phyloP scores from a whole-genome alignment of 441 rosid species.

The Eruca vesicaria region DNA sequence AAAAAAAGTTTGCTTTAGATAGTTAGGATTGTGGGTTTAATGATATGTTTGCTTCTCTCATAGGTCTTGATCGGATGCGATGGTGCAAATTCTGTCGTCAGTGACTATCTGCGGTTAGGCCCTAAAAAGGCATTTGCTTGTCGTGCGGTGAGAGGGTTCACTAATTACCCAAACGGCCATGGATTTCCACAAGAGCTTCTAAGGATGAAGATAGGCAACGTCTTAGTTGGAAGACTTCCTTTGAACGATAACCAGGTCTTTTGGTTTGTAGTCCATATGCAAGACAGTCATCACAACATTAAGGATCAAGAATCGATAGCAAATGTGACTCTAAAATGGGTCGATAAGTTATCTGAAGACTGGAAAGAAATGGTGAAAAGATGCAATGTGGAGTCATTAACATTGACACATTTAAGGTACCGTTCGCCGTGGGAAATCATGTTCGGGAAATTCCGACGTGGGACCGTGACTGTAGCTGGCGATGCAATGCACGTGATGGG shows the following conservation, averaged over 20 bases:
- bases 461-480: conserved; percentile 54
- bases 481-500: conserved; percentile 70
- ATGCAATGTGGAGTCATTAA: conserved; percentile 29
- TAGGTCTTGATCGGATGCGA: conserved; percentile 66
- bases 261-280: conserved; percentile 38
- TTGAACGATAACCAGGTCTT: conserved; percentile 32
- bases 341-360: conserved; percentile 29
- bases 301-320: conserved; percentile 36
- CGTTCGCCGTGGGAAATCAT: conserved; percentile 48
- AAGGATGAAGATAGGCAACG: conserved; percentile 10
- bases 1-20: neutral
- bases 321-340: conserved; percentile 20
- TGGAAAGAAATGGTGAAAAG: conserved; percentile 38
- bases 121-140: conserved; percentile 27
- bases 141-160: conserved; percentile 44
- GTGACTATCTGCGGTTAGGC: conserved; percentile 38
- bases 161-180: conserved; percentile 45
- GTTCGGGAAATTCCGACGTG: conserved; percentile 31
- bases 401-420: conserved; percentile 41
- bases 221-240: conserved; percentile 40
- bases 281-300: conserved; percentile 3
- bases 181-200: conserved; percentile 38
- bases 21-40: neutral
- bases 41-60: neutral
- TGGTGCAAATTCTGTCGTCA: conserved; percentile 48